These are phyloP conservation scores for Chernovozyma sophiae-reginae DNA, from an alignment of 1,139 yeast species.

Conservation along the genomic window DNA sequence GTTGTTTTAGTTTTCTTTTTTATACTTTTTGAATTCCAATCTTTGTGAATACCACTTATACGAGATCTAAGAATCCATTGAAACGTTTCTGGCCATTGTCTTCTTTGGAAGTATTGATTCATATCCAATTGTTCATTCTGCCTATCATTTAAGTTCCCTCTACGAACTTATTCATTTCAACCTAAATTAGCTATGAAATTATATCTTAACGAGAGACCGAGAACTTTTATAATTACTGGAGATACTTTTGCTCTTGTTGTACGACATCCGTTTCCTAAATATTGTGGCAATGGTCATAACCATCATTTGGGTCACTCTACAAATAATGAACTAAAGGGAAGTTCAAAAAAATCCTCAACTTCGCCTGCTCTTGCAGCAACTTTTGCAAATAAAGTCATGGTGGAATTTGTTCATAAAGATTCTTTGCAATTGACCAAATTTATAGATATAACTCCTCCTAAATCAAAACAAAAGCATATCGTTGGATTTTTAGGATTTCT, in stretches of 20 bases:
- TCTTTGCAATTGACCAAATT: constrained; percentile 36
- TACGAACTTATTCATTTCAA: background rate
- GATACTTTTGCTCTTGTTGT: constrained; percentile 47
- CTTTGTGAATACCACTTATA: too few relatives aligned
- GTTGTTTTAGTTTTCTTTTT: too few relatives aligned
- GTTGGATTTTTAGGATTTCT: constrained; percentile 62
- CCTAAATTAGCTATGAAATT: constrained; percentile 36
- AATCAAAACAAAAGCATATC: constrained; percentile 25
- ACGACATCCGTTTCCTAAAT: constrained; percentile 40
- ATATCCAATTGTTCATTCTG: too few relatives aligned
- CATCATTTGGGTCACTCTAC: constrained; percentile 21
- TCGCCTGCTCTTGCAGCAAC: constrained; percentile 17
- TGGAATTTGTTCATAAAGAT: constrained; percentile 44
- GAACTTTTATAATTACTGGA: constrained; percentile 52
- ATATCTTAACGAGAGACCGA: constrained; percentile 47
- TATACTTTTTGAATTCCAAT: too few relatives aligned
- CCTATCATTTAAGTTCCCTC: too few relatives aligned
- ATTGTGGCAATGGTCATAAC: constrained; percentile 24
- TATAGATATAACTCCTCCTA: constrained; percentile 36
- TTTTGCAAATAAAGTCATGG: constrained; percentile 35
- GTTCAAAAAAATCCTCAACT: constrained; percentile 6
- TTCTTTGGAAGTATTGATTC: too few relatives aligned
- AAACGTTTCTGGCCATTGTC: too few relatives aligned
- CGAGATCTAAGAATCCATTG: too few relatives aligned
- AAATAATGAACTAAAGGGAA: constrained; percentile 13